phyloP scores from a whole-genome alignment of 345 rosid genomes.

The Schrenkiella parvula region DNA sequence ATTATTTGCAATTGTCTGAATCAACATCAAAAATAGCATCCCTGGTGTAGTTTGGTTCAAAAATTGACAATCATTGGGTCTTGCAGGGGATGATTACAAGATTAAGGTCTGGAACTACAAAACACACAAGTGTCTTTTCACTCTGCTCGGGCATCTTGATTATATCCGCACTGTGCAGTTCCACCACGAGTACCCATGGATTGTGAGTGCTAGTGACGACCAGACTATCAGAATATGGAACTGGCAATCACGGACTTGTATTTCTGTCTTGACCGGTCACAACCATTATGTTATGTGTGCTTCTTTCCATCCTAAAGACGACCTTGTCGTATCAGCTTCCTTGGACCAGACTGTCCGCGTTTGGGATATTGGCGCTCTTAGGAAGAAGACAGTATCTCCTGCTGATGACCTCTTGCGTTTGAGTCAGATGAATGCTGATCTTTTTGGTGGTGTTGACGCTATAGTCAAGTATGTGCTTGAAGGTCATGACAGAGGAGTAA shows the following conservation, averaged over 20 bases:
- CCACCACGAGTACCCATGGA: conserved; percentile 98
- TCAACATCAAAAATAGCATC: no score
- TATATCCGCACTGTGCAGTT: conserved; percentile 96
- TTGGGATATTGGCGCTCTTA: conserved; percentile 96
- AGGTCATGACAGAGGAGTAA: conserved; percentile 99
- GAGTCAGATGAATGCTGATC: conserved; percentile 89
- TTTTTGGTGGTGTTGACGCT: conserved; percentile 92
- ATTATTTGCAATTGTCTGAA: no score
- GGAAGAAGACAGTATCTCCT: conserved; percentile 87
- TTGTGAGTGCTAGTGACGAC: conserved; percentile 98
- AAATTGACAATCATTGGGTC: background rate
- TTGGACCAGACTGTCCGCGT: conserved; percentile 96
- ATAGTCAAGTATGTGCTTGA: conserved; percentile 94
- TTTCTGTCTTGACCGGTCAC: conserved; percentile 95
- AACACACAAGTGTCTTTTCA: conserved; percentile 84
- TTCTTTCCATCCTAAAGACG: conserved; percentile 93
- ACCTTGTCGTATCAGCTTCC: conserved; percentile 97
- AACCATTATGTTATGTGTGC: conserved; percentile 99
- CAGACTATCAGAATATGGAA: conserved; percentile 98
- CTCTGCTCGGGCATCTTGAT: conserved; percentile 97
- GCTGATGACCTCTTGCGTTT: conserved; percentile 87
- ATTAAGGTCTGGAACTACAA: conserved; percentile 98
- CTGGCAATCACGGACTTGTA: conserved; percentile 97
- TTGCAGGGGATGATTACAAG: conserved; percentile 95
- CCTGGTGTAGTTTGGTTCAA: background rate